A percentile compares a stretch with the other conserved stretches of the same genome.
phyloP scores from a whole-genome alignment of 2,329 filamentous ascomycete genomes.

The Hymenoscyphus fraxineus region DNA sequence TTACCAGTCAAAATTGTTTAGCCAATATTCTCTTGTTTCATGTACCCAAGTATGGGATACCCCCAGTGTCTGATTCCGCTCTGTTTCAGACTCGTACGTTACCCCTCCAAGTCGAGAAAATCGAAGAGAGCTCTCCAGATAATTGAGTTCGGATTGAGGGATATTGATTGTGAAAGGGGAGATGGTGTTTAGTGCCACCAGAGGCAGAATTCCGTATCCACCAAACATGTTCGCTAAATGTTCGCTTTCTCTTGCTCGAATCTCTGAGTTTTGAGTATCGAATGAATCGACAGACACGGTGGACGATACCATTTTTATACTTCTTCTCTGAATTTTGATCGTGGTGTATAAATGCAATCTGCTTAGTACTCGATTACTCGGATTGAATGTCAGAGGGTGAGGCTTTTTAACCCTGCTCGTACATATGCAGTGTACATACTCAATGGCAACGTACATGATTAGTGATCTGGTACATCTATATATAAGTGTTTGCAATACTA shows the following conservation, averaged over 20 bases:
- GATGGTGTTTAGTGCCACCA: not conserved
- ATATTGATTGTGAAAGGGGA: not conserved
- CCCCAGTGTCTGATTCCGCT: not conserved
- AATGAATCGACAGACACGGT: not conserved
- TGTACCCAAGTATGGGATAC: not conserved
- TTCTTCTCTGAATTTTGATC: not conserved
- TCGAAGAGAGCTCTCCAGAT: not conserved
- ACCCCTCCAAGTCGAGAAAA: not conserved
- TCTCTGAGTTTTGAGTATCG: not conserved
- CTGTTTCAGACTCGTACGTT: not conserved
- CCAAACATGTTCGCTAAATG: not conserved
- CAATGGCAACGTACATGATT: not conserved
- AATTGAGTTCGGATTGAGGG: not conserved
- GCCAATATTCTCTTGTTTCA: not conserved
- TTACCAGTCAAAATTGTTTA: not conserved
- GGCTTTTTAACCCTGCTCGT: not conserved
- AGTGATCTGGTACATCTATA: not conserved
- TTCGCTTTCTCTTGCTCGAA: not conserved
- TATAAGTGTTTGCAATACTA: not conserved
- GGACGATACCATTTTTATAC: not conserved
- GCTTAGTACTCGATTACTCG: not conserved
- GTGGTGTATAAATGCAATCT: not conserved
- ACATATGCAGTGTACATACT: not conserved
- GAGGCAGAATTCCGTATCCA: not conserved
- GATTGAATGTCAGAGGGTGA: not conserved